Percentiles rank a stretch among this genome's conserved stretches.
phyloP scores from a whole-genome alignment of 352 stramenopile genomes.

The Globisporangium recalcitrans region DNA sequence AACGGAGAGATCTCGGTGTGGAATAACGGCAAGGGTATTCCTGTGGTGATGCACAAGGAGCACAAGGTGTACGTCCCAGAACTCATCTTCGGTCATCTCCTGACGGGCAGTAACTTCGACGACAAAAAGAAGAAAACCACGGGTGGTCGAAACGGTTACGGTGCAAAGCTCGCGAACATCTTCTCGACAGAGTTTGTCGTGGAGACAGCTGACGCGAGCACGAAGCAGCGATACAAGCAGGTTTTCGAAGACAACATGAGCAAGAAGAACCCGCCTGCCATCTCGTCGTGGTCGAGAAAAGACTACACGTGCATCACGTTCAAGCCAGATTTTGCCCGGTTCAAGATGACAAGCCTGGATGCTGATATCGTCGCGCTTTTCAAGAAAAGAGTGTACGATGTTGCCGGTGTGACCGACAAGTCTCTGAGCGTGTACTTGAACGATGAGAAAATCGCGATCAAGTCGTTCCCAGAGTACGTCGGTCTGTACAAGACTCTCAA shows the following conservation, averaged over 20 bases:
- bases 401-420: conserved; percentile 93
- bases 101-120: conserved; percentile 98
- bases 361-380: conserved; percentile 94
- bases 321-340: conserved; percentile 91
- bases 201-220: conserved; percentile 93
- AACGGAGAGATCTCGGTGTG: conserved; percentile 93
- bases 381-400: conserved; percentile 96
- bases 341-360: conserved; percentile 91
- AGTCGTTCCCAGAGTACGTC: conserved; percentile 93
- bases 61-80: conserved; percentile 98
- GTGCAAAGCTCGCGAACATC: conserved; percentile 99
- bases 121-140: conserved; percentile 94
- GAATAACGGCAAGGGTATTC: conserved; percentile 98
- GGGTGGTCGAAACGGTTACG: conserved; percentile 96
- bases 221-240: conserved; percentile 92
- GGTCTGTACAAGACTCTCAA: conserved; percentile 78
- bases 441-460: conserved; percentile 88
- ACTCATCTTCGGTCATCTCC: conserved; percentile 96
- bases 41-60: conserved; percentile 94
- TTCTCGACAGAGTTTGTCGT: conserved; percentile 99
- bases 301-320: conserved; percentile 97
- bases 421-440: conserved; percentile 93
- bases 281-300: conserved; percentile 76
- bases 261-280: conserved; percentile 80
- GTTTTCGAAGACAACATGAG: conserved; percentile 94